These are phyloP conservation scores for Castanospermum australe DNA, from an alignment of 306 rosid species.

Conservation along the genomic window DNA sequence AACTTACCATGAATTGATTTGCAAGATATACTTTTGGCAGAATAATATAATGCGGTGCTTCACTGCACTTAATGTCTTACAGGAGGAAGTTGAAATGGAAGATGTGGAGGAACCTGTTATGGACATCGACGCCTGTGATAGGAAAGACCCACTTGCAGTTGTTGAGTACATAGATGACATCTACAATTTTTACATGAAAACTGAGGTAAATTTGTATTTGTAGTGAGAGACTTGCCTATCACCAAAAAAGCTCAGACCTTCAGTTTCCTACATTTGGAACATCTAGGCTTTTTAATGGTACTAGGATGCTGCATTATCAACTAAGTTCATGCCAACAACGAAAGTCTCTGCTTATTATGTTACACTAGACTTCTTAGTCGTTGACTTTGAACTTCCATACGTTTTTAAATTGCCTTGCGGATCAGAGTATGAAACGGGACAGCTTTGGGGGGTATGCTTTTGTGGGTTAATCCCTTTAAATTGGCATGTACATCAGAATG, in stretches of 20 bases:
- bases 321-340: background rate
- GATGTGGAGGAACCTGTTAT: conserved; percentile 38
- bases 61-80: background rate
- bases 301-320: background rate
- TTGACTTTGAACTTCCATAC: background rate
- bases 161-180: conserved; percentile 45
- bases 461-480: too few relatives aligned
- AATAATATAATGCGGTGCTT: background rate
- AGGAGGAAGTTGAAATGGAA: conserved; percentile 51
- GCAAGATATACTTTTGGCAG: background rate
- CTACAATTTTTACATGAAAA: conserved; percentile 20
- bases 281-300: background rate
- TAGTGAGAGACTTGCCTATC: background rate
- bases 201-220: conserved; percentile 31
- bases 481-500: too few relatives aligned
- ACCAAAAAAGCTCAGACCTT: background rate
- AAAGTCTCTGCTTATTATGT: background rate
- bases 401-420: background rate
- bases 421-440: too few relatives aligned
- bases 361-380: background rate
- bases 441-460: too few relatives aligned
- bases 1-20: background rate
- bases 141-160: conserved; percentile 42
- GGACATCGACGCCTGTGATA: conserved; percentile 36
- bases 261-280: background rate